Conservation (phyloP, 345 rosid species). For the Eucalyptus urophylla region DNA sequence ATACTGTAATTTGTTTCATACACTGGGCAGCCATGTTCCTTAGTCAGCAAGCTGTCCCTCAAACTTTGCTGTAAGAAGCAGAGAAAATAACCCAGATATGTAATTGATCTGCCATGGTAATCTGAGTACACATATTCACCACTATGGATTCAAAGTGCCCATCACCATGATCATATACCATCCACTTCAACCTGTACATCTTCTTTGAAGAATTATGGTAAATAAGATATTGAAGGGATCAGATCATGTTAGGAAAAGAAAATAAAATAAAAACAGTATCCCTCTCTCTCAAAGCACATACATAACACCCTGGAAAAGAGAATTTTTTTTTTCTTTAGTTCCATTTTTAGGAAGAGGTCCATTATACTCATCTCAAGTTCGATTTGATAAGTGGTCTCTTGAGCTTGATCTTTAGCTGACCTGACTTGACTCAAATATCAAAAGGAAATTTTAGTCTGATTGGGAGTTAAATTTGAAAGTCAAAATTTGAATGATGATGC, state of each 20-base stretch:
- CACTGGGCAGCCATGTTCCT: neutral
- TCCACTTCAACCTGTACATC: neutral
- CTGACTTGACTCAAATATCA: too few relatives aligned
- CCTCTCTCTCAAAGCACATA: neutral
- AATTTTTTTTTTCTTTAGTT: neutral
- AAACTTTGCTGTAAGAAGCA: neutral
- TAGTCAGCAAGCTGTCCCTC: neutral
- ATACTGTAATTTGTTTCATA: neutral
- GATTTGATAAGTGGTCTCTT: too few relatives aligned
- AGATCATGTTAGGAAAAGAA: neutral
- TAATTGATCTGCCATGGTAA: neutral
- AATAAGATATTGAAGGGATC: neutral
- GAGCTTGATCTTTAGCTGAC: too few relatives aligned
- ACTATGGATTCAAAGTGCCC: neutral
- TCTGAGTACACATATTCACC: neutral
- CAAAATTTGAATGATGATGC: too few relatives aligned
- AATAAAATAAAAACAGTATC: neutral
- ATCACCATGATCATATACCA: neutral
- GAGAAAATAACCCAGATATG: neutral
- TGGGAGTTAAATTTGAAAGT: too few relatives aligned
- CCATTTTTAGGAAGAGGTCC: neutral
- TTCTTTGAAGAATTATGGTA: neutral
- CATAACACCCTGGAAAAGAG: neutral
- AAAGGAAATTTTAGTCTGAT: too few relatives aligned
- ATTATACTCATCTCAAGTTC: too few relatives aligned